phyloP scores from a whole-genome alignment of 2,329 filamentous ascomycete species.

The Ceratocystis harringtonii region DNA sequence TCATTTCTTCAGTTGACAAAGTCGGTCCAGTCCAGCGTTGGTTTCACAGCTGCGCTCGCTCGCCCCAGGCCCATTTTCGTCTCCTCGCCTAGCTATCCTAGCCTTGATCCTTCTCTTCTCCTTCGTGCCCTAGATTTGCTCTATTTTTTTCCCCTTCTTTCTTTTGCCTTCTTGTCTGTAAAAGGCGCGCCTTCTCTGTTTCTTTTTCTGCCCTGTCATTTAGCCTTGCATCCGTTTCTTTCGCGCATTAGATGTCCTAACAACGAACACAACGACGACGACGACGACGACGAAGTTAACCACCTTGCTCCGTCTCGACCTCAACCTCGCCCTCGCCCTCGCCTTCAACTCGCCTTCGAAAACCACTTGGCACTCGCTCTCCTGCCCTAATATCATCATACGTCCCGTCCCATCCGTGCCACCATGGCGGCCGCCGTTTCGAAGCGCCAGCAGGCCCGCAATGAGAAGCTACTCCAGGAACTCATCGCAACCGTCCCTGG shows the following conservation, averaged over 20 bases:
- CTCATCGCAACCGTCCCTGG: constrained; percentile 69
- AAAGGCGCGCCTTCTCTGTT: background rate
- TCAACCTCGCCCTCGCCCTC: too few relatives aligned
- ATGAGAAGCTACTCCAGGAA: constrained; percentile 82
- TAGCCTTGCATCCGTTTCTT: background rate
- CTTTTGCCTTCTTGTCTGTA: background rate
- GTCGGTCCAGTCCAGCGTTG: background rate
- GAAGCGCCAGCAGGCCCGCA: constrained; percentile 95
- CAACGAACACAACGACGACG: background rate
- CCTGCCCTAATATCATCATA: background rate
- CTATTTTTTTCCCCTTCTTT: background rate
- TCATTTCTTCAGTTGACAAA: too few relatives aligned
- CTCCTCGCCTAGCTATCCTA: background rate
- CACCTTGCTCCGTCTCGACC: too few relatives aligned
- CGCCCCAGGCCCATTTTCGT: background rate
- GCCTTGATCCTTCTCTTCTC: background rate
- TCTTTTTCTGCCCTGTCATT: background rate
- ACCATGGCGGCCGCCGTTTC: constrained; percentile 16
- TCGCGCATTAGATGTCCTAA: background rate
- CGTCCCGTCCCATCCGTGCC: background rate
- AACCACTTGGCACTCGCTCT: too few relatives aligned
- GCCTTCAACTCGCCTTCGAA: too few relatives aligned
- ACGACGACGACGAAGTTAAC: too few relatives aligned
- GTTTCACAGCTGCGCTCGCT: background rate
- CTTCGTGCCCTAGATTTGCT: background rate